These are phyloP conservation scores for Vinca minor DNA, from an alignment of 257 asterid genomes.

Conservation along the genomic window DNA sequence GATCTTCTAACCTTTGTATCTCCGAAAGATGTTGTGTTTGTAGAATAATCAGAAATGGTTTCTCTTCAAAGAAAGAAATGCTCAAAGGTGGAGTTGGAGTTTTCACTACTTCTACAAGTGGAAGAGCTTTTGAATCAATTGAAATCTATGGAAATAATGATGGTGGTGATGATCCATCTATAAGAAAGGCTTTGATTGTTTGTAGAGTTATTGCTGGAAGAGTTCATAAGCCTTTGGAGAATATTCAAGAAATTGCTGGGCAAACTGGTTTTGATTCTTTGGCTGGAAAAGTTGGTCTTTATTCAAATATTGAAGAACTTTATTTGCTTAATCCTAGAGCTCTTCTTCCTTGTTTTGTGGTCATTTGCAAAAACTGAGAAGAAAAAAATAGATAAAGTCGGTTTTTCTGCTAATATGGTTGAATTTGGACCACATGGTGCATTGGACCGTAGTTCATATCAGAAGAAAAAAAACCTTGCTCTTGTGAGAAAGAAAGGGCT, in stretches of 20 bases:
- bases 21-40: slow-evolving; percentile 73
- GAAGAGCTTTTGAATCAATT: slow-evolving; percentile 62
- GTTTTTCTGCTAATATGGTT: too few species aligned
- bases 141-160: slow-evolving; percentile 27
- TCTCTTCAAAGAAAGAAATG: slow-evolving; percentile 51
- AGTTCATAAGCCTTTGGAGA: slow-evolving; percentile 84
- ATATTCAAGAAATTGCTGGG: slow-evolving; percentile 51
- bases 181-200: slow-evolving; percentile 62
- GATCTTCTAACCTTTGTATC: slow-evolving; percentile 56
- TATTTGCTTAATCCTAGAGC: slow-evolving; percentile 81
- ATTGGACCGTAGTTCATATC: too few species aligned
- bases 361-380: slow-evolving; percentile 54
- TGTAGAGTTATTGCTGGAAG: slow-evolving; percentile 92
- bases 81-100: slow-evolving; percentile 59
- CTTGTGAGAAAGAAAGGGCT: too few species aligned
- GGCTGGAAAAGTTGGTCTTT: slow-evolving; percentile 83
- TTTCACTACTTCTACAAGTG: slow-evolving; percentile 80
- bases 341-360: slow-evolving; percentile 86
- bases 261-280: slow-evolving; percentile 76
- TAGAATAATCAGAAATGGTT: slow-evolving; percentile 57
- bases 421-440: too few species aligned
- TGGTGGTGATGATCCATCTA: slow-evolving; percentile 22
- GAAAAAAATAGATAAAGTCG: background rate
- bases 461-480: too few species aligned
- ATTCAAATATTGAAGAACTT: slow-evolving; percentile 90